Evolutionary conservation across 768 basidiomycete genomes (phyloP), one percentile per base, ranked within the genome.

Genomic region (Mycena filopes): DNA sequence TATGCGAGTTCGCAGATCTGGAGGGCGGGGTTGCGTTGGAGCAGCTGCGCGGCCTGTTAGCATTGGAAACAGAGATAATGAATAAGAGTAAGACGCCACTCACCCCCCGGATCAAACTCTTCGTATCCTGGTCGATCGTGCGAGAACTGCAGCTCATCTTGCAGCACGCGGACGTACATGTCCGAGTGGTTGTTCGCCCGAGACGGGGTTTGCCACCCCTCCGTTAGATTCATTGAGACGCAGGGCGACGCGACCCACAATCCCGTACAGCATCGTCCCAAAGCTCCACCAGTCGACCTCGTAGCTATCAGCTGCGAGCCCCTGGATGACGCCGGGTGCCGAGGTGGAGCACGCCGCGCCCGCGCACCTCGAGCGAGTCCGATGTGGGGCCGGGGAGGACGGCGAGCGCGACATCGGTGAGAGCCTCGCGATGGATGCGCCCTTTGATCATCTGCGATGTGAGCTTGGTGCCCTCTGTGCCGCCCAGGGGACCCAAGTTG

Each of bases 281-380:
- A 97, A 92, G 69, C 92, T 94, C 96, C 96, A 99, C 94, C 95
- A 97, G 76, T 99, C 97, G 25, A 97, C 95, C 70, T 96, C 94
- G 73, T 95, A 99, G 68, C 91, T 90, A 74, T 99, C n/a, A n/a
- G n/a, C 97, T 21, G 90, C 86, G 71, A 92, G 77, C 1, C 96
- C 94, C 72, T 95, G 93, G 70, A 99, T 95, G 47, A 99, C 96
- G 78, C 2, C 84, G 78, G 26, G 84, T 82, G 20, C 84, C 83
- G n/a, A 85, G 80, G 63, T 84, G 83, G 12, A 84, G 76, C 28
- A 85, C 83, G 28, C 83, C 84, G 12, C 83, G 76, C 1, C 84
- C 84, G 29, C 83, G 81, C 1, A 85, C 76, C 71, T 84, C 84
- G 33, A 85, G 75, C 2, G 82, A 82, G 63, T 85, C 84, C 31